phyloP scores from a whole-genome alignment of 129 eudicot species.

The Tagetes erecta region DNA sequence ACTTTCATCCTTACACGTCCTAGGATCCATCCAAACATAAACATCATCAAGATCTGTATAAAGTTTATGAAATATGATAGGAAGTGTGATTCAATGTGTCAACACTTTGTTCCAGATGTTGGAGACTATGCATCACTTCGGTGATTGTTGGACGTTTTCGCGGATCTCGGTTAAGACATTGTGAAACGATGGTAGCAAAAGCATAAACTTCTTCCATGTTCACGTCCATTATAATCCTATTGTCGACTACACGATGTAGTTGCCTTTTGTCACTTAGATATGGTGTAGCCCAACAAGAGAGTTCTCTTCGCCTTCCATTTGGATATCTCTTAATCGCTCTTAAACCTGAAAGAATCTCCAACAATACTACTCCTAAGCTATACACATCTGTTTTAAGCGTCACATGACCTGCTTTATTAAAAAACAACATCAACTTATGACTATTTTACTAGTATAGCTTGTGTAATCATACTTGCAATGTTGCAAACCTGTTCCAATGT shows the following conservation, averaged over 20 bases:
- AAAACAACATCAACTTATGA: not conserved
- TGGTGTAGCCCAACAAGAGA: slow-evolving; percentile 44
- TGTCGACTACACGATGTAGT: slow-evolving; percentile 36
- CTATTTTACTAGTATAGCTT: not conserved
- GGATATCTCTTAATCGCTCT: slow-evolving; percentile 36
- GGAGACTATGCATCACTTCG: slow-evolving; percentile 33
- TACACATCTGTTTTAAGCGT: slow-evolving; percentile 47
- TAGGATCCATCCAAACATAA: too few species aligned
- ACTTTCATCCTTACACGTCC: too few species aligned
- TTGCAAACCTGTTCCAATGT: slow-evolving; percentile 42
- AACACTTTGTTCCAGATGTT: slow-evolving; percentile 32
- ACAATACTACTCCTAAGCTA: slow-evolving; percentile 52
- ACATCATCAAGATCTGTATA: not conserved
- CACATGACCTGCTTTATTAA: slow-evolving; percentile 42
- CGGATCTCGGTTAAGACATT: slow-evolving; percentile 39
- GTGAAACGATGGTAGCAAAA: slow-evolving; percentile 40
- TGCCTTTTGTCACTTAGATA: slow-evolving; percentile 30
- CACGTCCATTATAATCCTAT: slow-evolving; percentile 32
- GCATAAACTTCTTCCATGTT: slow-evolving; percentile 33
- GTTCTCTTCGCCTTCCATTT: slow-evolving; percentile 37
- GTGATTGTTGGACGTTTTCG: slow-evolving; percentile 39
- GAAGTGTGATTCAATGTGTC: slow-evolving; percentile 22
- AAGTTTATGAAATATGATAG: not conserved
- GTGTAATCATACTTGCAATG: not conserved
- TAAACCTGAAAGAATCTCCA: slow-evolving; percentile 49